Evolutionary conservation across 163 green algal species (phyloP), one percentile per base, ranked within the genome.

Genomic region (Trebouxiophyceae sp.): DNA sequence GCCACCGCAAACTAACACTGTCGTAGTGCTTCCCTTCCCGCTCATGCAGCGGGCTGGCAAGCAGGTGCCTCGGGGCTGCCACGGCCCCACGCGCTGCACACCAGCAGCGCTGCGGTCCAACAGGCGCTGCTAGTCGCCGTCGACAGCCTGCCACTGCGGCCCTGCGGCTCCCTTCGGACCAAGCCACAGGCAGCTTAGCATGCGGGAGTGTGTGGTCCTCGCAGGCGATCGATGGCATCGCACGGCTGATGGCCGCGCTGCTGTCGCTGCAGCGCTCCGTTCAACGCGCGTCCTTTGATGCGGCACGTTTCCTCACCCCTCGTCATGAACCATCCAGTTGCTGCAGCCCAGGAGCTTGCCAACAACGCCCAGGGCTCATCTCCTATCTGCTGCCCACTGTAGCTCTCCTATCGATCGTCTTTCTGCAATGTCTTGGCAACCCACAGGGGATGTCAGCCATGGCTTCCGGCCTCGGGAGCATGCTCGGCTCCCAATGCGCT

Each of bases 231-330:
- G 44, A 39, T 20, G 44, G 29, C 8, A 8, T 66, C 16, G 29
- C 22, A 4, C 45, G 28, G 5, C 26, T 66, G 24, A 29, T 54
- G 4, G 45, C 60, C 7, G 60, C 45, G 26, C 45, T 66, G 44
- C 57, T 57, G 16, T 26, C 44, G 26, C 27, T 66, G 44, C 60
- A 66, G 44, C 60, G 60, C 27, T 66, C 60, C 27, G 27, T 66
- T 22, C 44, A 66, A 44, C 26, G 60, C 7, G 19, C 39, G 3
- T 45, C 44, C 1, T 66, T 66, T 45, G 60, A 66, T 29, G 44
- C 44, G 44, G 60, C 57, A 28, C 33, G 39, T 19, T 8, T 1
- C 3, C 1, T 56, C 4, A 2, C 58, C 34, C 33, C 7, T 50
- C 39, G 39, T n/a, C 8, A 50, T 50, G 8, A 60, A 34, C 19